Evolutionary conservation across 2,329 filamentous ascomycete genomes (phyloP).

Genomic region (Bretziella fagacearum): DNA sequence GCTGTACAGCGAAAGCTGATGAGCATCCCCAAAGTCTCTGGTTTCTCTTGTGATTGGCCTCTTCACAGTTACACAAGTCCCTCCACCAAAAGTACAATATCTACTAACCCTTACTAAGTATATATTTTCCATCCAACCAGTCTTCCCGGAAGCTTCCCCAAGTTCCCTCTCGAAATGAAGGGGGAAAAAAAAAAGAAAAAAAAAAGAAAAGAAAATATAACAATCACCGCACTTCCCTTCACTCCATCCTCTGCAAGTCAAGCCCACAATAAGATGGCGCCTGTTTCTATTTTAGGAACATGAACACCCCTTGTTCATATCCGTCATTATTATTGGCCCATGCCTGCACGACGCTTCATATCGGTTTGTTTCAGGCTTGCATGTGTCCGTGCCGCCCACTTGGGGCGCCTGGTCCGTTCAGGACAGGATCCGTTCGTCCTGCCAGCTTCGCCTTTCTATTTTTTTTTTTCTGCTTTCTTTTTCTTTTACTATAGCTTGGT

Average conservation of each 20-base stretch:
- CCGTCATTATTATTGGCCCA: conserved; percentile 3
- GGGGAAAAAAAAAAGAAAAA: no score
- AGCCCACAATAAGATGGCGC: no score
- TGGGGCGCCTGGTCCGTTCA: conserved; percentile 1
- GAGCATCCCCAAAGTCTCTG: background rate
- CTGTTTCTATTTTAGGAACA: conserved; percentile 11
- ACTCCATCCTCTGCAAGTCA: no score
- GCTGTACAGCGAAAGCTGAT: no score
- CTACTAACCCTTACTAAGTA: no score
- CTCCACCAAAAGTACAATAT: background rate
- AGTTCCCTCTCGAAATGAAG: no score
- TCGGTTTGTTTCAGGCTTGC: conserved; percentile 14
- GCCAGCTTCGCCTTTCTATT: background rate
- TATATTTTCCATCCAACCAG: no score
- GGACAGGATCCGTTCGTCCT: background rate
- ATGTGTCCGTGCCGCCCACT: conserved; percentile 12
- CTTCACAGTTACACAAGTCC: background rate
- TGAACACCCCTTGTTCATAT: background rate
- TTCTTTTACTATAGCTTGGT: background rate
- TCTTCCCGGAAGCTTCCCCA: no score
- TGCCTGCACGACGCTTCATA: conserved; percentile 5
- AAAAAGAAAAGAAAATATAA: no score
- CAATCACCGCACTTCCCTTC: no score
- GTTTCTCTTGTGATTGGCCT: background rate
- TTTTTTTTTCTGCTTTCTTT: background rate